Conservation (phyloP, 305 asterid genomes). For the Fraxinus paxiana region DNA sequence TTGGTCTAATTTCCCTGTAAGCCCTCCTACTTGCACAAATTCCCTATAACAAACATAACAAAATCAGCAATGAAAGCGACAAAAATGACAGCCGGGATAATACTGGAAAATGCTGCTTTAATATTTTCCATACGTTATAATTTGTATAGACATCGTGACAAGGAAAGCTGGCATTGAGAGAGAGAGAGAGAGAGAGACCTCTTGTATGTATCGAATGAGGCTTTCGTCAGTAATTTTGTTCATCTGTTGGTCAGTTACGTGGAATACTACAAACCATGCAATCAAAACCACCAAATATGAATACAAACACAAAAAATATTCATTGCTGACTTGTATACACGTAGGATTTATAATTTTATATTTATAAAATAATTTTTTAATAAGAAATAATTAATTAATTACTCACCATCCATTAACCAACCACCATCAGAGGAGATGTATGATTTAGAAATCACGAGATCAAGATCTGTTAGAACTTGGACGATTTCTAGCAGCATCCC, state of each 20-base stretch:
- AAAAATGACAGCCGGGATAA: not conserved
- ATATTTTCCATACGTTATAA: not conserved
- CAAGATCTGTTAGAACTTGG: constrained; percentile 86
- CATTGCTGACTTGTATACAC: constrained; percentile 27
- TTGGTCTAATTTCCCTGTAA: constrained; percentile 26
- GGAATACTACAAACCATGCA: constrained; percentile 61
- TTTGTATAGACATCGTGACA: not conserved
- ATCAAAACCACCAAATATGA: constrained; percentile 23
- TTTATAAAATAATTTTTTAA: not conserved
- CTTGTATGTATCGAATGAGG: constrained; percentile 53
- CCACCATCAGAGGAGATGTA: constrained; percentile 91
- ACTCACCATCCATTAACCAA: constrained; percentile 95
- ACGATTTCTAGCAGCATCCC: constrained; percentile 87
- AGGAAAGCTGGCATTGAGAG: not conserved
- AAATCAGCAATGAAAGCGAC: not conserved
- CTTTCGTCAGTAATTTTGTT: constrained; percentile 62
- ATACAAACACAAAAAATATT: constrained; percentile 17
- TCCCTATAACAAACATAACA: constrained; percentile 36
- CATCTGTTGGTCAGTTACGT: constrained; percentile 75
- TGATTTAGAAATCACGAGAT: constrained; percentile 78
- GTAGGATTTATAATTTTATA: constrained; percentile 18
- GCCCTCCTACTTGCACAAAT: constrained; percentile 51
- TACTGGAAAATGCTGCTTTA: not conserved
- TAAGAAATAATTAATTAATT: not conserved
- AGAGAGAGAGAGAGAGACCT: constrained; percentile 38